A percentile compares a stretch with the other conserved stretches of the same genome.
Evolutionary conservation across 2,329 filamentous ascomycete genomes (phyloP).

Genomic region (Teratosphaeria pseudoeucalypti): DNA sequence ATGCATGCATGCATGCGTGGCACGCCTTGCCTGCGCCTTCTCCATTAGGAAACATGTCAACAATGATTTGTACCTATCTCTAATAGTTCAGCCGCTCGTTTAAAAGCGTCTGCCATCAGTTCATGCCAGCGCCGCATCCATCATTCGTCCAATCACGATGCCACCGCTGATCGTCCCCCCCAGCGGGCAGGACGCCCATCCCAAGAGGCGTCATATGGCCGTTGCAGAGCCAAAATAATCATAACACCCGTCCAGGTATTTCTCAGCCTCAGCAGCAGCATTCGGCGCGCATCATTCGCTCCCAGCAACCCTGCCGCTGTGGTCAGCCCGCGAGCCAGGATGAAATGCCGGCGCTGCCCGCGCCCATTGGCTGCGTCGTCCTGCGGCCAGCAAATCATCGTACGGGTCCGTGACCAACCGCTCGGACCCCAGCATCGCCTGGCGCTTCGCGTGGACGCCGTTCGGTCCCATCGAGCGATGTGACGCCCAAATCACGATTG

Average conservation of each 20-base stretch:
- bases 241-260: background rate
- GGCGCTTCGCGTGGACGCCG: background rate
- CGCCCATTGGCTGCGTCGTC: background rate
- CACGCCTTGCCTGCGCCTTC: background rate
- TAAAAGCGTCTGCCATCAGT: background rate
- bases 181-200: background rate
- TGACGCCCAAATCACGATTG: background rate
- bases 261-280: background rate
- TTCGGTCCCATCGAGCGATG: background rate
- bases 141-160: background rate
- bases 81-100: no score
- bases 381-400: background rate
- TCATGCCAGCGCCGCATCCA: no score
- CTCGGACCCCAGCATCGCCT: background rate
- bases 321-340: background rate
- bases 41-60: background rate
- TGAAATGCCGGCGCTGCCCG: background rate
- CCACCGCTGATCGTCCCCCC: background rate
- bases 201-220: background rate
- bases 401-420: background rate
- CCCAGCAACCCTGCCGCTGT: background rate
- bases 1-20: background rate
- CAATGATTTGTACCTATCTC: background rate
- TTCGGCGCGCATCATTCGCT: background rate
- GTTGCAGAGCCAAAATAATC: background rate